Evolutionary conservation across 306 rosid species (phyloP).

Genomic region (Quercus rubra): DNA sequence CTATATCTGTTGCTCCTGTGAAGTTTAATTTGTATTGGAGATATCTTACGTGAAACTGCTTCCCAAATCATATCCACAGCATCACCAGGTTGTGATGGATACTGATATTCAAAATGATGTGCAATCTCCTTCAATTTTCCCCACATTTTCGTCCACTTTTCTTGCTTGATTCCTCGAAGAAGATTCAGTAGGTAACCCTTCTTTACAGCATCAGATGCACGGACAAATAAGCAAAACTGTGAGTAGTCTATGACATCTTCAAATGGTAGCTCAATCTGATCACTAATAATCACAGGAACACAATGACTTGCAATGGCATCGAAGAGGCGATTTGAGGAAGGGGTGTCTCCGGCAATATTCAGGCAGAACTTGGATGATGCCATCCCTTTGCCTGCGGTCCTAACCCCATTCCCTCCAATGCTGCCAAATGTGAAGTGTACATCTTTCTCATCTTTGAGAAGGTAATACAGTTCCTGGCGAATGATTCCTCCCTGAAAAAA

Average conservation of each 20-base stretch:
- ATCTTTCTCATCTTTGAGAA: constrained; percentile 82
- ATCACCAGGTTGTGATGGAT: constrained; percentile 67
- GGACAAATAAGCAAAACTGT: constrained; percentile 62
- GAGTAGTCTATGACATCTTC: constrained; percentile 89
- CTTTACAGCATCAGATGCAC: constrained; percentile 50
- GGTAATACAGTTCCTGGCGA: constrained; percentile 85
- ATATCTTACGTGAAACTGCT: constrained; percentile 59
- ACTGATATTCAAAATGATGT: constrained; percentile 66
- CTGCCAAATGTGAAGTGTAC: constrained; percentile 76
- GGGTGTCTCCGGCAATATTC: constrained; percentile 88
- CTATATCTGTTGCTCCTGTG: constrained; percentile 62
- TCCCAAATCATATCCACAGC: constrained; percentile 88
- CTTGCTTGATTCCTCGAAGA: constrained; percentile 53
- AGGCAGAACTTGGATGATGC: constrained; percentile 80
- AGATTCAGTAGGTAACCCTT: constrained; percentile 66
- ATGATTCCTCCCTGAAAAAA: constrained; percentile 72
- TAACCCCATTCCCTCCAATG: constrained; percentile 58
- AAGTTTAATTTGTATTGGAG: constrained; percentile 31
- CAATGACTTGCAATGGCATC: constrained; percentile 92
- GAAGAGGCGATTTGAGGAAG: constrained; percentile 84
- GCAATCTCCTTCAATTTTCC: constrained; percentile 60
- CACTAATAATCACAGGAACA: constrained; percentile 86
- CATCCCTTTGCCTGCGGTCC: constrained; percentile 77
- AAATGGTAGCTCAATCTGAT: constrained; percentile 81
- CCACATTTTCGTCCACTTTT: constrained; percentile 84